Evolutionary conservation across 2,329 filamentous ascomycete species (phyloP), one percentile per base, ranked within the genome.

Genomic region (Microdochium nivale): DNA sequence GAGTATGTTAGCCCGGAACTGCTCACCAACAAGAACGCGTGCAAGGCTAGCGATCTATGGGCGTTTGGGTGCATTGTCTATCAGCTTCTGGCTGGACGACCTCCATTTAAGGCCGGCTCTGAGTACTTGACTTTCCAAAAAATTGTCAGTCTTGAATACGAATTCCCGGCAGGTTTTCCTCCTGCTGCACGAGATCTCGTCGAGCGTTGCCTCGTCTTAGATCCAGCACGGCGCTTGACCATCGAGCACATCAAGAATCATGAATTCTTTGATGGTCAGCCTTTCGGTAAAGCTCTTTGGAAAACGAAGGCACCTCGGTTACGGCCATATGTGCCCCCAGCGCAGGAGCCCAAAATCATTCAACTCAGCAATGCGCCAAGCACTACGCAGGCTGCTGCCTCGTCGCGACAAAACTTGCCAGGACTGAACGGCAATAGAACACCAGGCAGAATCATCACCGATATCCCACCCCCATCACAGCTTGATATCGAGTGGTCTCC

Each of bases 111-210:
- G 67, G 94, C 88, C 40, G 87, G 80, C 14, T 96, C 95, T 59
- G 94, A 99, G 66, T 99, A 97, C 62, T 79, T 94, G 64, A 99
- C 94, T 0, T 99, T 99, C 65, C 94, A 99, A 67, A 99, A 97
- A 70, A 99, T 99, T 64, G 89, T 99, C 50, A 86, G 81, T 30
- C 76, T 99, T 44, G 92, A 99, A 51, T 99, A 97, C 65, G 87
- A 92, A 47, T 99, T 97, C 57, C 94, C 94, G 0, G 71, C 81
- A 25, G 90, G 90, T 1, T 99, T 99, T 60, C 94, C 94, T 2
- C 75, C 84, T 4, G 81, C 90, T 1, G 94, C 94, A 21, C 84
- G 85, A 54, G 94, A 99, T 67, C 75, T 99, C 16, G 86, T 99
- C 1, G 92, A 97, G 67, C 81, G 94, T 55, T 82, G 95, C 46